Conservation (phyloP, 2,329 filamentous ascomycete species). For the Intubia oerlemansii region DNA sequence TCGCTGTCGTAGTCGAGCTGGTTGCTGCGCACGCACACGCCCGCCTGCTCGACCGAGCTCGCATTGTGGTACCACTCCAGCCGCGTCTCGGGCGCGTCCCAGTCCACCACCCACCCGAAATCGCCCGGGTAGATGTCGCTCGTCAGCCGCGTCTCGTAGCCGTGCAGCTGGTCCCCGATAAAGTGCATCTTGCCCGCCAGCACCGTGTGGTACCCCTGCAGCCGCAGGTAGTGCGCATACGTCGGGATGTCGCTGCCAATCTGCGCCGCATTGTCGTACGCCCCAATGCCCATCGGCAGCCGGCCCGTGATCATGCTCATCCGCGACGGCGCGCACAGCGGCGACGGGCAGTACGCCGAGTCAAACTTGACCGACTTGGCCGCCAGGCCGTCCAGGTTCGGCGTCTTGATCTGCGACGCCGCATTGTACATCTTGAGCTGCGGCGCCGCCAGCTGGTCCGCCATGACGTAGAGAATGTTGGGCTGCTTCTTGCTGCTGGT, state of each 20-base stretch:
- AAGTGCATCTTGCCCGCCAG: constrained; percentile 97
- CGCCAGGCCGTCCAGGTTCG: constrained; percentile 68
- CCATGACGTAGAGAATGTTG: constrained; percentile 89
- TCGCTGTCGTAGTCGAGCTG: constrained; percentile 94
- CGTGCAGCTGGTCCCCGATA: constrained; percentile 82
- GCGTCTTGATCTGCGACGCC: constrained; percentile 76
- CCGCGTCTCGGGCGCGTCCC: constrained; percentile 71
- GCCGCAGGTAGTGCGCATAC: constrained; percentile 77
- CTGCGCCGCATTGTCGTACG: constrained; percentile 78
- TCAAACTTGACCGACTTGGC: constrained; percentile 73
- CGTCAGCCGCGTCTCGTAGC: constrained; percentile 82
- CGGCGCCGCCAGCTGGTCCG: constrained; percentile 81
- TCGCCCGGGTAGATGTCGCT: constrained; percentile 90
- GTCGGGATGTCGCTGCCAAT: constrained; percentile 71
- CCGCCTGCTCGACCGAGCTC: constrained; percentile 78
- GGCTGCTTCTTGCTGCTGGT: constrained; percentile 25
- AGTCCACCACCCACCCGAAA: constrained; percentile 87
- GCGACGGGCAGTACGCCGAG: constrained; percentile 84
- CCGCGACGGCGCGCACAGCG: constrained; percentile 76
- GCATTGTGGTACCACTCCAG: constrained; percentile 96
- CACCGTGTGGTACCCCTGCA: constrained; percentile 71
- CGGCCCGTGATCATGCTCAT: constrained; percentile 91
- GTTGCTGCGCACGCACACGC: constrained; percentile 74
- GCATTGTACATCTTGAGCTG: constrained; percentile 83
- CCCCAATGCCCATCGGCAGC: constrained; percentile 75